These are phyloP conservation scores for Cyclotella baltica DNA, from an alignment of 108 stramenopile genomes.

Conservation along the genomic window DNA sequence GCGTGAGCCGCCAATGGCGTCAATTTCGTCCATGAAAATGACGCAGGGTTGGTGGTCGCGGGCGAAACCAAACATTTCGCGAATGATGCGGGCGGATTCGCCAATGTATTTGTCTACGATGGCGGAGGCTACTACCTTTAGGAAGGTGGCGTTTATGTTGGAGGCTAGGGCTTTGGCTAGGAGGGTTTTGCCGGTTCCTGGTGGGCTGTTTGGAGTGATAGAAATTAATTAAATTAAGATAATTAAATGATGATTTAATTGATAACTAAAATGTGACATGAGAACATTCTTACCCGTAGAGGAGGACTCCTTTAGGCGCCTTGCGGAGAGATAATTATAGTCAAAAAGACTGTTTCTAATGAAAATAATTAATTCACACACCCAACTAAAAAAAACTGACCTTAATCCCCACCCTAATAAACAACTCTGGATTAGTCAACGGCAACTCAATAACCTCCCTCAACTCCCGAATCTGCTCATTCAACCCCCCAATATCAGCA, in stretches of 20 bases:
- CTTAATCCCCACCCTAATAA: constrained; percentile 98
- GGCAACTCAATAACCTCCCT: constrained; percentile 99
- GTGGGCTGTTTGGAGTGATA: no score
- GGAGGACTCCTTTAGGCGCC: constrained; percentile 90
- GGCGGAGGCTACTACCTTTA: constrained; percentile 97
- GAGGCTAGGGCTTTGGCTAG: constrained; percentile 95
- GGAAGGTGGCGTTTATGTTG: constrained; percentile 97
- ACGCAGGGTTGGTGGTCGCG: constrained; percentile 97
- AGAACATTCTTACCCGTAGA: constrained; percentile 95
- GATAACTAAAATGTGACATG: constrained; percentile 74
- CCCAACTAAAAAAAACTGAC: constrained; percentile 41
- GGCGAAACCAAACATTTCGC: constrained; percentile 99
- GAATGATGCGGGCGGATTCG: constrained; percentile 97
- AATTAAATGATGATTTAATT: no score
- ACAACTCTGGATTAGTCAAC: constrained; percentile 98
- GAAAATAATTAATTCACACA: background rate
- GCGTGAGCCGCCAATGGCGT: constrained; percentile 97
- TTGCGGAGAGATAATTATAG: constrained; percentile 10
- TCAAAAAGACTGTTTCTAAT: background rate
- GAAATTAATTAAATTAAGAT: no score
- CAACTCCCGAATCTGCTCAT: constrained; percentile 97
- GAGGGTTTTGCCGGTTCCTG: constrained; percentile 96
- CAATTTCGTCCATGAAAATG: constrained; percentile 99
- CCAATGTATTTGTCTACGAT: constrained; percentile 99
- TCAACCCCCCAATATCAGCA: constrained; percentile 95